Base-by-base conservation (phyloP, 2,329 filamentous ascomycete species). In the Fusarium sp. region DNA sequence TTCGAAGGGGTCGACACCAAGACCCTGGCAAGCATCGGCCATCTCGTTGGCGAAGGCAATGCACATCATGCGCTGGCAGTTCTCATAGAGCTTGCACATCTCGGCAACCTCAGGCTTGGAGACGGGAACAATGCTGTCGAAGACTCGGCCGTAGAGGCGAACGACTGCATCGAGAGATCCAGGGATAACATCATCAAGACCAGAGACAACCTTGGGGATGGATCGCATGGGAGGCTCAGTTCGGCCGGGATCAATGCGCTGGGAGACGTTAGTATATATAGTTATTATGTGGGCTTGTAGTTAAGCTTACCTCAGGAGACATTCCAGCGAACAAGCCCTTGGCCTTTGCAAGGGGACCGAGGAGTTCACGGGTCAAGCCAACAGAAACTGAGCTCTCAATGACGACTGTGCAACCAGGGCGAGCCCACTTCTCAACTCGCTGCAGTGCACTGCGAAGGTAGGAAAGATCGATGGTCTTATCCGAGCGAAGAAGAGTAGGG, bases 81-180 rank as follows among this genome's bases (percentile, higher is more conserved):
- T 88, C 65, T 87, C 85, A 68, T 86, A 87, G 9, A 87, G 76
- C 75, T 87, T 88, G 55, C 80, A 84, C 84, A 87, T 86, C 73
- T 87, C 85, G 2, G 85, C 85, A 1, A 86, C 84, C 65, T 88
- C 85, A 1, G 85, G 84, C 44, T 75, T 77, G 13, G 83, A 83
- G 26, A 87, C 84, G 0, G 81, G 78, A 5, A 87, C 77, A 3
- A 87, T 75, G 0, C 69, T 73, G 34, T 84, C 76, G 60, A 86
- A 87, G 1, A 83, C 82, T 4, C 71, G 71, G 1, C 75, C 74
- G 69, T 87, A 87, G 5, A 87, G 70, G 14, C 73, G 69, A 10
- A 72, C 61, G 45, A 88, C 83, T 8, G 78, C 75, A 2, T 78
- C 68, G 4, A 85, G 74, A 0, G 85, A 85, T 7, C 80, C 80